A percentile compares a stretch with the other conserved stretches of the same genome.
Conservation (phyloP, 139 green algal genomes). For the Tetratostichococcus sp. region DNA sequence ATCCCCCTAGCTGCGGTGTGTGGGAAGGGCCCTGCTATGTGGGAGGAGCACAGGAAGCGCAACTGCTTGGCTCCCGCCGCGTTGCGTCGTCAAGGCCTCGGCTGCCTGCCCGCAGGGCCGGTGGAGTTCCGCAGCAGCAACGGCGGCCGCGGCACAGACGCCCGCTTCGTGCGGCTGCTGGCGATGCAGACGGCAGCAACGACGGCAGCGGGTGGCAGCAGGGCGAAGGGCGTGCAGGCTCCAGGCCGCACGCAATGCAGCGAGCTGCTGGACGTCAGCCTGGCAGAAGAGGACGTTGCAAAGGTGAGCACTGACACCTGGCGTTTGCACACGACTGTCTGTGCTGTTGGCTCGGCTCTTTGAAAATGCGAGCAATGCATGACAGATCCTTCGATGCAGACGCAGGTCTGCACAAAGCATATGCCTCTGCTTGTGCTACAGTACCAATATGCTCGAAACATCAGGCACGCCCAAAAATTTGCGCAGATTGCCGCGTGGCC, state of each 20-base stretch:
- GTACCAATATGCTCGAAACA: too few species aligned
- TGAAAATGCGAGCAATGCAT: not conserved
- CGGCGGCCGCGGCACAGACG: slow-evolving; percentile 15
- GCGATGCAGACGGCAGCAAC: not conserved
- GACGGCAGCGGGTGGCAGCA: not conserved
- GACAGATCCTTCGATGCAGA: too few species aligned
- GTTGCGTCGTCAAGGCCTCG: not conserved
- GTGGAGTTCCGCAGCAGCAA: slow-evolving; percentile 34
- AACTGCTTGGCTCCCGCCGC: too few species aligned
- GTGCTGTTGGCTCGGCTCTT: not conserved
- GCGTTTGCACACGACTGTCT: too few species aligned
- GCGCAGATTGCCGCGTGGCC: too few species aligned
- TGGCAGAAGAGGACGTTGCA: slow-evolving; percentile 32
- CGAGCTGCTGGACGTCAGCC: slow-evolving; percentile 12
- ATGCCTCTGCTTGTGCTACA: too few species aligned
- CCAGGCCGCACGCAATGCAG: not conserved
- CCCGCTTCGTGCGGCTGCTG: slow-evolving; percentile 35
- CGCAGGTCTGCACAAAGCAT: too few species aligned
- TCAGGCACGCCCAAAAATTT: too few species aligned
- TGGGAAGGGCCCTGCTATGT: not conserved
- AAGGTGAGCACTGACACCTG: slow-evolving; percentile 22
- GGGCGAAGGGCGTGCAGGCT: not conserved
- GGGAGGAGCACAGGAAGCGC: too few species aligned
- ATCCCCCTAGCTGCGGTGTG: not conserved
- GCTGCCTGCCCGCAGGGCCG: not conserved